Base-by-base conservation (phyloP, 2,329 filamentous ascomycete genomes). In the Pseudogymnoascus sp. region DNA sequence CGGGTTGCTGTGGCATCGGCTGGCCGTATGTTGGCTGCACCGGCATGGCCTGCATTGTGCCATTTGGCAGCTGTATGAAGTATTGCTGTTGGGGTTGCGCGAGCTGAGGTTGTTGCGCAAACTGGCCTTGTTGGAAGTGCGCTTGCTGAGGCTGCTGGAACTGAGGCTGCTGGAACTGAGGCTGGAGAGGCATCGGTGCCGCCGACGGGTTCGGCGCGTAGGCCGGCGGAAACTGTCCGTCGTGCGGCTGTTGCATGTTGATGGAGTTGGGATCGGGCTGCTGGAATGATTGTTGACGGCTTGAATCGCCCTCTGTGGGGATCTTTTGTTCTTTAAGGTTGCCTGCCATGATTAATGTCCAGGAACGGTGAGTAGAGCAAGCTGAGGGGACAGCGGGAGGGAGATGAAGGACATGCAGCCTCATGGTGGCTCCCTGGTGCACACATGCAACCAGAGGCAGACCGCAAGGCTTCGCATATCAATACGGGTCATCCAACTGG, bases 41-140 rank as follows among this genome's bases (percentile, higher is more conserved):
- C 25, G 49, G 4, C 12, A 55, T 25, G n/a, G 49, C 49, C n/a
- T 55, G 49, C 49, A 55, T 55, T 19, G 25, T 30, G 25, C 49
- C 49, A 55, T 55, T 33, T 33, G 49, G 49, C n/a, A 55, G 28
- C n/a, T 55, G 49, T 4, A 55, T 33, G n/a, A 55, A 55, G 49
- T 33, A 55, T 22, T 55, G 49, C 28, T 55, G 49, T 19, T 55
- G 49, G n/a, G 25, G 25, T 55, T 55, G 49, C 16, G 28, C 23
- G 8, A 28, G 9, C 23, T 30, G 42, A 28, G 42, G 42, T 9
- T 49, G 42, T 28, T 49, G 22, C 16, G 16, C 19, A 25, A 45
- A 45, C 23, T 52, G 23, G n/a, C 39, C 16, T 42, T 42, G 39
- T 42, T 42, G 39, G 9, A 42, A 42, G 9, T 42, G 39, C 19